Evolutionary conservation across 208 protist genomes (phyloP), one percentile per base, ranked within the genome.

Genomic region (Plasmodiophora brassicae): DNA sequence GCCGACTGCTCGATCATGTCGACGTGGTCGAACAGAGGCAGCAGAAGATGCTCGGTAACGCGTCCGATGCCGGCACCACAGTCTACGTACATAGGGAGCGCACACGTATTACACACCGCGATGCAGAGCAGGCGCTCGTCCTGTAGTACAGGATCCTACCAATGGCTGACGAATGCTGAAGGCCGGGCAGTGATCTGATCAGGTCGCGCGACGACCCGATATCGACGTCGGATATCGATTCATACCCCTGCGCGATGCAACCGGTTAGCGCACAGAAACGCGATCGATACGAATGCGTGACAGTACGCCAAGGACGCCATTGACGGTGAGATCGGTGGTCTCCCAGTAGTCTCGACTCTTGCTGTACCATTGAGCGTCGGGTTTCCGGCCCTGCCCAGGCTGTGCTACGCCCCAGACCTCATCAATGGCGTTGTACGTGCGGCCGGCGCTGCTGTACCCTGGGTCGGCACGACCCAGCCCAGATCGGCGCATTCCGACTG

Each of bases 11-110:
- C 87, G 54, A 86, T 39, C 14, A 89, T 1, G 57, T 89, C 87
- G 35, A 86, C 87, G 10, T 46, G 28, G 22, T 71, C 20, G 46
- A 86, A 87, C 25, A 60, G 20, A 1, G 25, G 22, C 38, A 38
- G 28, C 0, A 89, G 85, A 1, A 89, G 38, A 0, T 39, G 38
- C 35, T 86, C n/a, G 32, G 84, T 65, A 5, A 89, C 46, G 1
- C 87, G 28, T n/a, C 87, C 87, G 36, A 89, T 89, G 32, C 87
- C 87, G 41, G 87, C 28, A 28, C 87, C 87, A 46, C 87, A 89
- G 46, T 89, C 87, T 39, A 45, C 10, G 14, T 25, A 22, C 25
- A 8, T 32, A 25, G n/a, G n/a, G n/a, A n/a, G n/a, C n/a, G n/a
- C n/a, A n/a, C n/a, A n/a, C n/a, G 46, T 53, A 5, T 39, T 35